Evolutionary conservation across 2,329 filamentous ascomycete genomes (phyloP).

Genomic region (Calonectria leucothoes): DNA sequence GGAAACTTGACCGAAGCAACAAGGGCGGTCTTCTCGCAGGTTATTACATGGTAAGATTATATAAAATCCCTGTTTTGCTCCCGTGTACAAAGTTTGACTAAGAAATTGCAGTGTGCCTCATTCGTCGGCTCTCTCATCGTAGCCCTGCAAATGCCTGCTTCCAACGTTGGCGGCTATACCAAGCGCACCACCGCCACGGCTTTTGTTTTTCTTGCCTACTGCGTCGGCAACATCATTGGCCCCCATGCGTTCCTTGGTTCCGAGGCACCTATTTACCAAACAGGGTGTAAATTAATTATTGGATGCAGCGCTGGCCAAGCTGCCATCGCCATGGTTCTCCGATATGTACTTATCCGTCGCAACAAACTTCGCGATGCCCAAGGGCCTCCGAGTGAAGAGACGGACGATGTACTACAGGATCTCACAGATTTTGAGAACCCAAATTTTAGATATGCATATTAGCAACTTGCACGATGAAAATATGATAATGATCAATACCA

Average conservation of each 20-base stretch:
- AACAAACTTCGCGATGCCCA: constrained; percentile 38
- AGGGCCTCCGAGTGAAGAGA: constrained; percentile 33
- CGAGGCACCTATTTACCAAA: constrained; percentile 62
- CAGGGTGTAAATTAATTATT: constrained; percentile 57
- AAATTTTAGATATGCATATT: constrained; percentile 42
- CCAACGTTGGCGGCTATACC: constrained; percentile 61
- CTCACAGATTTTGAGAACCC: constrained; percentile 44
- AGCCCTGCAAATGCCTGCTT: constrained; percentile 63
- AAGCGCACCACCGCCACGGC: constrained; percentile 60
- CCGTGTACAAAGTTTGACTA: background rate
- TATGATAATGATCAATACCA: constrained; percentile 10
- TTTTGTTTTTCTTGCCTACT: constrained; percentile 61
- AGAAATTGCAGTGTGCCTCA: constrained; percentile 45
- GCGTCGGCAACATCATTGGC: constrained; percentile 44
- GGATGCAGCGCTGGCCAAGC: constrained; percentile 38
- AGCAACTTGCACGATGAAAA: constrained; percentile 7
- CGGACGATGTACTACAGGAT: constrained; percentile 36
- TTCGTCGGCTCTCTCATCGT: constrained; percentile 66
- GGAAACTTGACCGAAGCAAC: constrained; percentile 57
- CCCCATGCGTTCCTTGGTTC: constrained; percentile 54
- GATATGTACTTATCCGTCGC: constrained; percentile 38
- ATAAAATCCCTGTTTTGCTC: background rate
- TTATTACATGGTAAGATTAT: constrained; percentile 58
- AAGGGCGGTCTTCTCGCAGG: constrained; percentile 61
- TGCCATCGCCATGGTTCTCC: constrained; percentile 30